A percentile compares a stretch with the other conserved stretches of the same genome.
Conservation (phyloP, 2,329 filamentous ascomycete genomes). For the Beauveria varroae region DNA sequence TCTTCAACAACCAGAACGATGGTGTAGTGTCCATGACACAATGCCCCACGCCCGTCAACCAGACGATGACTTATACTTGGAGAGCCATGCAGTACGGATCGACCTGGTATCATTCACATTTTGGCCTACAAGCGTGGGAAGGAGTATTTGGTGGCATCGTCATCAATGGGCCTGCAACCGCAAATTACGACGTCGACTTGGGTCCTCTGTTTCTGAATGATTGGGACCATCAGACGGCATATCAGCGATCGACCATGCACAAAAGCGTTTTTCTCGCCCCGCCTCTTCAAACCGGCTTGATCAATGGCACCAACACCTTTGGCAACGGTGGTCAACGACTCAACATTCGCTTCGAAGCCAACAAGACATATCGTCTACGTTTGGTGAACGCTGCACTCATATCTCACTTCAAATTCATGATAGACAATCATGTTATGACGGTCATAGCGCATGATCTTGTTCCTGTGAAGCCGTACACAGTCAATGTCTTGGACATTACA, state of each 20-base stretch:
- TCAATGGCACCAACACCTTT: neutral
- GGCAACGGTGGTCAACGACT: constrained; percentile 24
- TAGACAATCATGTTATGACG: constrained; percentile 48
- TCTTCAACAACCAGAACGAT: constrained; percentile 52
- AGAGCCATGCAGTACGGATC: constrained; percentile 49
- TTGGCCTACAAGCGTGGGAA: constrained; percentile 11
- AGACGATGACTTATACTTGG: constrained; percentile 50
- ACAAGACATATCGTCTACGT: constrained; percentile 38
- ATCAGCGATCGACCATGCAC: neutral
- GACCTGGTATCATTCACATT: constrained; percentile 57
- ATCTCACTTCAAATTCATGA: constrained; percentile 39
- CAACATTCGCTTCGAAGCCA: constrained; percentile 31
- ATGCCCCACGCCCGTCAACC: constrained; percentile 46
- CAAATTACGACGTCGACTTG: constrained; percentile 56
- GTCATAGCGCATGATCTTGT: constrained; percentile 54
- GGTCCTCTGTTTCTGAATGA: constrained; percentile 52
- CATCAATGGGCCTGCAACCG: constrained; percentile 51
- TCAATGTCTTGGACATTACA: constrained; percentile 23
- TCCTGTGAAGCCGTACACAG: constrained; percentile 32
- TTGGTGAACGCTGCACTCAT: constrained; percentile 41
- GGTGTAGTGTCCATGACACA: constrained; percentile 50
- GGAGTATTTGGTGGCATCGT: constrained; percentile 54
- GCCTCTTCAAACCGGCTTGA: neutral
- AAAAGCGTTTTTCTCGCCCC: neutral
- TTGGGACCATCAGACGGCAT: constrained; percentile 38